phyloP scores from a whole-genome alignment of 202 grass and related monocot genomes.

The Zoysia matrella region DNA sequence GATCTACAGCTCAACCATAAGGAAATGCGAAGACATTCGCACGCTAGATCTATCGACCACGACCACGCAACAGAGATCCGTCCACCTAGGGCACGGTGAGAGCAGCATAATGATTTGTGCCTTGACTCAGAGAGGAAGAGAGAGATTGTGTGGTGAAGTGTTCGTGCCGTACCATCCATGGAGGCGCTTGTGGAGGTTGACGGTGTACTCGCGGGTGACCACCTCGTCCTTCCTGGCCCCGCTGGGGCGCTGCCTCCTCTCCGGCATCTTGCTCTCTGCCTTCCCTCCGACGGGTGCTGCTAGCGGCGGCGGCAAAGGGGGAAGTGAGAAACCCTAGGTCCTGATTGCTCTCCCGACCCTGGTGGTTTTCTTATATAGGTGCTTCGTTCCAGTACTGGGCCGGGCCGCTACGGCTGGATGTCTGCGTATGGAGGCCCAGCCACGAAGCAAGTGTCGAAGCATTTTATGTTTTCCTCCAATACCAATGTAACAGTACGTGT shows the following conservation, averaged over 20 bases:
- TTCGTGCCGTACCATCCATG: constrained; percentile 18
- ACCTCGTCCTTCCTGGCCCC: constrained; percentile 69
- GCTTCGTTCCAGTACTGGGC: neutral
- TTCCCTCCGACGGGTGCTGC: neutral
- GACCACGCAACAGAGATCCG: neutral
- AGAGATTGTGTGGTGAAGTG: neutral
- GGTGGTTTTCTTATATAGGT: constrained; percentile 15
- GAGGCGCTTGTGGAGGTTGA: constrained; percentile 76
- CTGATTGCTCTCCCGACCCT: no score
- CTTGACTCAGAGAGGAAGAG: neutral
- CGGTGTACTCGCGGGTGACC: constrained; percentile 33
- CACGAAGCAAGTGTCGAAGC: neutral
- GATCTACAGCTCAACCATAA: neutral
- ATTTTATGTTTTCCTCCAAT: no score
- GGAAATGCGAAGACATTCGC: neutral
- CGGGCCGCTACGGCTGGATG: neutral
- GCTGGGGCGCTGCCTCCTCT: constrained; percentile 49
- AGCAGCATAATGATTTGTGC: neutral
- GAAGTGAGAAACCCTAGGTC: constrained; percentile 18
- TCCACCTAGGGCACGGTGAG: neutral
- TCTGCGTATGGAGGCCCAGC: neutral
- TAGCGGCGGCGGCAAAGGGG: neutral
- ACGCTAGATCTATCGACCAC: neutral
- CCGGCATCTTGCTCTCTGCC: constrained; percentile 43
- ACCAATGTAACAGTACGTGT: no score